These are phyloP conservation scores for Metschnikowia gruessii DNA, from an alignment of 805 yeast species.

Conservation along the genomic window DNA sequence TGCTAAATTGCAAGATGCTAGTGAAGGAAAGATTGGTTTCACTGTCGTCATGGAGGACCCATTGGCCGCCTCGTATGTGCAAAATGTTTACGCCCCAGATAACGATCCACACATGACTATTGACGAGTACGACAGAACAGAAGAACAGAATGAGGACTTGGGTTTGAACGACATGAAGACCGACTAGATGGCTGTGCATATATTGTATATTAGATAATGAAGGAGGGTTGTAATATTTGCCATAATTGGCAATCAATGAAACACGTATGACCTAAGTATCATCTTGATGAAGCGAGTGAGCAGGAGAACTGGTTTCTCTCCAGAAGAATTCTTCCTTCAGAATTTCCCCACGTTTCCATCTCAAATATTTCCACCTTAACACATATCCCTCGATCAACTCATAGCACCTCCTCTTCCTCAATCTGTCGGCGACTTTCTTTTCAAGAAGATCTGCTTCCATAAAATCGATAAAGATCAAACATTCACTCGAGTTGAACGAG, in stretches of 20 bases:
- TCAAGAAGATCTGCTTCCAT: constrained; percentile 58
- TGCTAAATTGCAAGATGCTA: constrained; percentile 68
- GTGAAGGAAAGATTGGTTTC: constrained; percentile 76
- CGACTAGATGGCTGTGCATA: constrained; percentile 9
- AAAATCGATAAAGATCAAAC: constrained; percentile 70
- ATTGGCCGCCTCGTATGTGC: constrained; percentile 90
- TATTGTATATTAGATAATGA: constrained; percentile 3
- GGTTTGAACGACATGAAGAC: constrained; percentile 65
- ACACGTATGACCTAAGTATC: neutral
- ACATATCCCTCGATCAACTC: constrained; percentile 49
- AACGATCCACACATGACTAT: constrained; percentile 92
- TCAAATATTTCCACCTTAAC: constrained; percentile 45
- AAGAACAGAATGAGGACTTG: constrained; percentile 85
- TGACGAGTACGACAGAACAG: constrained; percentile 87
- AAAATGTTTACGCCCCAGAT: constrained; percentile 98
- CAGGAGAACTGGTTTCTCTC: neutral
- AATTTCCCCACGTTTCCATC: constrained; percentile 20
- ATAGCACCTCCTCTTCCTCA: constrained; percentile 41
- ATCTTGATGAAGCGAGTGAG: neutral
- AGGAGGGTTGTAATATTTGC: neutral
- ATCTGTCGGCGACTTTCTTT: constrained; percentile 52
- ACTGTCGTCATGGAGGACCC: constrained; percentile 93
- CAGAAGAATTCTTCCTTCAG: constrained; percentile 11
- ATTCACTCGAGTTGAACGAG: constrained; percentile 71
- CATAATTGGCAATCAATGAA: neutral